Percentiles rank a stretch among this genome's conserved stretches.
Conservation (phyloP, 2,329 filamentous ascomycete genomes). For the Paecilomyces niveus region DNA sequence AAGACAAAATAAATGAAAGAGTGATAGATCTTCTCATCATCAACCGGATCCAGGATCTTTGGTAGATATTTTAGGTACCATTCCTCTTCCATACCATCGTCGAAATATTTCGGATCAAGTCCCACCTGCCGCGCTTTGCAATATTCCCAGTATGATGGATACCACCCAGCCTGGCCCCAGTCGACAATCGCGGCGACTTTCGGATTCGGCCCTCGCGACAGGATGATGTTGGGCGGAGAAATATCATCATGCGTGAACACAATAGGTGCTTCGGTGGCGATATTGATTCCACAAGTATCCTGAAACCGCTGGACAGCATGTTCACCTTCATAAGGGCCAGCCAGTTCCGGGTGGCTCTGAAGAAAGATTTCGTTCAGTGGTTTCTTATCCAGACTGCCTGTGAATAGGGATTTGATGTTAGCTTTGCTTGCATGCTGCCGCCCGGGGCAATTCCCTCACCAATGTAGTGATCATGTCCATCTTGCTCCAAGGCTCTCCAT, state of each 20-base stretch:
- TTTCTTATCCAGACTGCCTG: conserved; percentile 21
- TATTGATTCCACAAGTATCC: conserved; percentile 21
- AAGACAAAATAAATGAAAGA: conserved; percentile 19
- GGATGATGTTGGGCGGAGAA: conserved; percentile 14
- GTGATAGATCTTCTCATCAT: conserved; percentile 18
- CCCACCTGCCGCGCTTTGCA: conserved; percentile 20
- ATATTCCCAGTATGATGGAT: conserved; percentile 26
- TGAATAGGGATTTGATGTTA: background rate
- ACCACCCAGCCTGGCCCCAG: conserved; percentile 23
- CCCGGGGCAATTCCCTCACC: conserved; percentile 8
- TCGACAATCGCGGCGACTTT: conserved; percentile 19
- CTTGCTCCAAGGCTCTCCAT: conserved; percentile 12
- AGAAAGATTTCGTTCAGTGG: conserved; percentile 28
- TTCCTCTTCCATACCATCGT: conserved; percentile 12
- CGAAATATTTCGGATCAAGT: conserved; percentile 12
- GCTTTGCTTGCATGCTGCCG: conserved; percentile 1
- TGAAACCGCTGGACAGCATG: conserved; percentile 26
- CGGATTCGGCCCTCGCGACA: conserved; percentile 15
- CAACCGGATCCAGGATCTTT: conserved; percentile 15
- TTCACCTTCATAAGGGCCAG: conserved; percentile 22
- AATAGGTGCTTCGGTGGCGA: conserved; percentile 14
- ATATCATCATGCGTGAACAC: conserved; percentile 16
- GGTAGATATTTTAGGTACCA: conserved; percentile 21
- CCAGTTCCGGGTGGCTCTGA: conserved; percentile 8
- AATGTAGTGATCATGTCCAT: conserved; percentile 9